phyloP scores from a whole-genome alignment of 2,329 filamentous ascomycete genomes.

The Aspergillus costaricaensis region DNA sequence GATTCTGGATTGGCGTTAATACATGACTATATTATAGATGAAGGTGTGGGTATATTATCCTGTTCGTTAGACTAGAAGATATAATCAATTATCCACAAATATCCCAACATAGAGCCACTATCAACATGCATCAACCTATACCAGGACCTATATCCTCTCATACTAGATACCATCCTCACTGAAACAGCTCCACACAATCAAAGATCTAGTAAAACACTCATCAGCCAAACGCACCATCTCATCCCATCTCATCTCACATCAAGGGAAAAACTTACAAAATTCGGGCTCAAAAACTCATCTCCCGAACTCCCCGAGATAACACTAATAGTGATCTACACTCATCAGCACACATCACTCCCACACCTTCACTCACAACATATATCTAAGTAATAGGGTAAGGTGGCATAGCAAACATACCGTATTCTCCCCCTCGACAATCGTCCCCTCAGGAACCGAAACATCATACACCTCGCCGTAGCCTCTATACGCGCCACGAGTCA shows the following conservation, averaged over 20 bases:
- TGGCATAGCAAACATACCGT: conserved; percentile 39
- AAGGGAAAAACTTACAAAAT: conserved; percentile 39
- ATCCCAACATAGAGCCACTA: no score
- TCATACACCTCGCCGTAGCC: conserved; percentile 67
- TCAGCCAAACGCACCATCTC: background rate
- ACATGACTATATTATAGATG: background rate
- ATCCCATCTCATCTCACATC: background rate
- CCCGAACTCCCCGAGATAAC: conserved; percentile 62
- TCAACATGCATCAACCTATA: no score
- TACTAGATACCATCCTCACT: conserved; percentile 12
- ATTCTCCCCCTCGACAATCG: conserved; percentile 61
- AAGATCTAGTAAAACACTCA: conserved; percentile 24
- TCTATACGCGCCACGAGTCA: conserved; percentile 66
- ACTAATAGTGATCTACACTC: conserved; percentile 54
- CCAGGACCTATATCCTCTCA: no score
- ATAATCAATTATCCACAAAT: no score
- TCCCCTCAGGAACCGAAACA: conserved; percentile 61
- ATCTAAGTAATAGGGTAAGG: no score
- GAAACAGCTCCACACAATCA: conserved; percentile 35
- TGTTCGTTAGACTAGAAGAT: no score
- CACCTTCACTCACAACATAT: no score
- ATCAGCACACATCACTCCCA: background rate
- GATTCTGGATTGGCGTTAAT: no score
- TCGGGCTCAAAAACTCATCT: conserved; percentile 58
- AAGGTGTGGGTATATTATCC: no score